Evolutionary conservation across 1,284 basidiomycete genomes (phyloP).

Genomic region (Leucoagaricus sp.): DNA sequence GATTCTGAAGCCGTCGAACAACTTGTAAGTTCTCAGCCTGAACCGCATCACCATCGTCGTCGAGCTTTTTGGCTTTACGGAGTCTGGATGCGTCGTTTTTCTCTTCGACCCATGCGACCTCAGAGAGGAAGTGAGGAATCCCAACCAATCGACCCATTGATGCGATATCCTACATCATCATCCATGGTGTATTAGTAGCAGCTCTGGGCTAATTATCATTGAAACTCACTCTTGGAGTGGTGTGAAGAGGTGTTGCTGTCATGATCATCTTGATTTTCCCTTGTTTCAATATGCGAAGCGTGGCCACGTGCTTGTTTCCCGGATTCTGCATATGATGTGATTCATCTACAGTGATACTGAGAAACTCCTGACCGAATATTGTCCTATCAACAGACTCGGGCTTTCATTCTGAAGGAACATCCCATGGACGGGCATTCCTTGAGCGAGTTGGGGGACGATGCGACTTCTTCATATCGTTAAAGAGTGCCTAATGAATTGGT

Average conservation of each 20-base stretch:
- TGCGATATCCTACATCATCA: slow-evolving; percentile 27
- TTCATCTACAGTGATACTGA: slow-evolving; percentile 28
- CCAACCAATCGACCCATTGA: slow-evolving; percentile 29
- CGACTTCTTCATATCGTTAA: neutral
- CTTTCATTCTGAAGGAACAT: slow-evolving; percentile 4
- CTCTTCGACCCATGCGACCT: slow-evolving; percentile 21
- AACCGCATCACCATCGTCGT: slow-evolving; percentile 18
- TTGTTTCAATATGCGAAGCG: slow-evolving; percentile 22
- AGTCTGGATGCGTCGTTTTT: slow-evolving; percentile 22
- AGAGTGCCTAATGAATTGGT: neutral
- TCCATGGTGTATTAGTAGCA: neutral
- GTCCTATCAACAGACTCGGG: slow-evolving; percentile 11
- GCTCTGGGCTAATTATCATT: neutral
- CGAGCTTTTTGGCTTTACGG: slow-evolving; percentile 17
- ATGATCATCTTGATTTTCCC: slow-evolving; percentile 21
- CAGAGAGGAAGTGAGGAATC: slow-evolving; percentile 26
- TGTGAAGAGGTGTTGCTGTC: slow-evolving; percentile 37
- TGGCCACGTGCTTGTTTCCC: slow-evolving; percentile 23
- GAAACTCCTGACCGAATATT: slow-evolving; percentile 26
- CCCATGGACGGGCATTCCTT: slow-evolving; percentile 19
- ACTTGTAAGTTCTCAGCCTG: slow-evolving; percentile 11
- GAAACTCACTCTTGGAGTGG: slow-evolving; percentile 27
- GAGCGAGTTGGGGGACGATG: neutral
- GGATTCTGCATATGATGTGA: slow-evolving; percentile 30
- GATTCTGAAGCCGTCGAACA: slow-evolving; percentile 19